A percentile compares a stretch with the other conserved stretches of the same genome.
Evolutionary conservation across 176 grass and related monocot genomes (phyloP).

Genomic region (Carex parvula): DNA sequence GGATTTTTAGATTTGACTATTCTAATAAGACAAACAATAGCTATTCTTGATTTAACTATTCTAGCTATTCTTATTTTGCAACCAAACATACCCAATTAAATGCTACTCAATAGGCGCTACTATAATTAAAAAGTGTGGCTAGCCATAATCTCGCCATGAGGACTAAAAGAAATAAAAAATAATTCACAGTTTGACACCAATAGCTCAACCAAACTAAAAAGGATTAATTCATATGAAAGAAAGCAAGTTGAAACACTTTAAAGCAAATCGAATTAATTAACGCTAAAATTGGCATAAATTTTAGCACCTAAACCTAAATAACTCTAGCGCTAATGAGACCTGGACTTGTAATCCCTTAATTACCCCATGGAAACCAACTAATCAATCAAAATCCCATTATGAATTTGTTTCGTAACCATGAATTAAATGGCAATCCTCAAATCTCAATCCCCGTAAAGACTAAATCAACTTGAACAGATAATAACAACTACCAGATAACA

Average conservation of each 20-base stretch:
- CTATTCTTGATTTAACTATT: no score
- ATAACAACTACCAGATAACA: not conserved
- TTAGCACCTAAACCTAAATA: constrained; percentile 8
- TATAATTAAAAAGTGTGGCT: constrained; percentile 11
- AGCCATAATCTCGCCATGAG: constrained; percentile 14
- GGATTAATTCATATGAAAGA: not conserved
- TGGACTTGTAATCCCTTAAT: constrained; percentile 20
- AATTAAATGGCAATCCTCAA: not conserved
- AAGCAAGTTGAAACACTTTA: constrained; percentile 26
- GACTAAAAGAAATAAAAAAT: not conserved
- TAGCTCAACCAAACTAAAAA: constrained; percentile 18
- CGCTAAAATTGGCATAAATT: constrained; percentile 17
- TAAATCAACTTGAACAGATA: not conserved
- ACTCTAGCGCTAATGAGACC: constrained; percentile 3
- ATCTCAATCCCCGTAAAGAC: constrained; percentile 11
- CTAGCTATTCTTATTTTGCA: no score
- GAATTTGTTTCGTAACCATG: not conserved
- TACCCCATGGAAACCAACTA: not conserved
- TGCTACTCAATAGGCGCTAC: not conserved
- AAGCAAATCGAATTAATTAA: constrained; percentile 25
- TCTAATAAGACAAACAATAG: no score
- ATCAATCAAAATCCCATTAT: not conserved
- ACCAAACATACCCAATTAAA: not conserved
- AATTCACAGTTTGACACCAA: not conserved
- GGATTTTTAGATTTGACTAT: no score